Evolutionary conservation across 2,329 filamentous ascomycete species (phyloP).

Genomic region (Akanthomyces muscarius): DNA sequence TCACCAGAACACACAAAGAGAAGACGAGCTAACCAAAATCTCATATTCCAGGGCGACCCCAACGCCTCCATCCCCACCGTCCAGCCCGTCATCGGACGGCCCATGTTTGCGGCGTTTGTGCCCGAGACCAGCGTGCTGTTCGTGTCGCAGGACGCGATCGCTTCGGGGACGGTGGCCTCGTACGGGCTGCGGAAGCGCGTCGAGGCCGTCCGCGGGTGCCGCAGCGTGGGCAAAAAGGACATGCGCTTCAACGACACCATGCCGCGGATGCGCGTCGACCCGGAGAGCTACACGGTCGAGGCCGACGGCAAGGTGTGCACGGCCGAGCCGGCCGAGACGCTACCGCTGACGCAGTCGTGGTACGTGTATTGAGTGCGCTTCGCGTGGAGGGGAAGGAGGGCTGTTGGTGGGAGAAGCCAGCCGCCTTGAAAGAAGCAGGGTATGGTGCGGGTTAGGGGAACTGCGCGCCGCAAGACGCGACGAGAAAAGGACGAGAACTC

Average conservation of each 20-base stretch:
- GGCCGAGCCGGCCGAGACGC: slow-evolving; percentile 64
- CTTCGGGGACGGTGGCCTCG: slow-evolving; percentile 59
- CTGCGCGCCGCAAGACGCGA: background rate
- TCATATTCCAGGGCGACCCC: slow-evolving; percentile 59
- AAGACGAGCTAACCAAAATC: background rate
- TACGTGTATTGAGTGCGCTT: slow-evolving; percentile 61
- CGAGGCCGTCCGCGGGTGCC: slow-evolving; percentile 73
- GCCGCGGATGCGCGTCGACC: slow-evolving; percentile 88
- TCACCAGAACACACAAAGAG: background rate
- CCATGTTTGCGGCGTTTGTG: slow-evolving; percentile 82
- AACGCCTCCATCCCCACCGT: slow-evolving; percentile 76
- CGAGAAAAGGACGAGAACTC: background rate
- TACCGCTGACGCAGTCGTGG: slow-evolving; percentile 75
- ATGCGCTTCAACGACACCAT: slow-evolving; percentile 85
- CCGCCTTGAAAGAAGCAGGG: no score
- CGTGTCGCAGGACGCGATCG: slow-evolving; percentile 70
- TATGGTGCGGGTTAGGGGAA: no score
- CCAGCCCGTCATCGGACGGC: slow-evolving; percentile 77
- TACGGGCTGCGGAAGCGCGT: slow-evolving; percentile 78
- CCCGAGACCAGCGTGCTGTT: slow-evolving; percentile 74
- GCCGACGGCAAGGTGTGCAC: slow-evolving; percentile 73
- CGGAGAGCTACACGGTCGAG: slow-evolving; percentile 83
- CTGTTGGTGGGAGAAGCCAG: background rate
- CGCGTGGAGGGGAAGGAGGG: background rate
- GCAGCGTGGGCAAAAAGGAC: slow-evolving; percentile 72